Conservation (phyloP, 2,329 filamentous ascomycete species). For the Aureobasidium sp. region DNA sequence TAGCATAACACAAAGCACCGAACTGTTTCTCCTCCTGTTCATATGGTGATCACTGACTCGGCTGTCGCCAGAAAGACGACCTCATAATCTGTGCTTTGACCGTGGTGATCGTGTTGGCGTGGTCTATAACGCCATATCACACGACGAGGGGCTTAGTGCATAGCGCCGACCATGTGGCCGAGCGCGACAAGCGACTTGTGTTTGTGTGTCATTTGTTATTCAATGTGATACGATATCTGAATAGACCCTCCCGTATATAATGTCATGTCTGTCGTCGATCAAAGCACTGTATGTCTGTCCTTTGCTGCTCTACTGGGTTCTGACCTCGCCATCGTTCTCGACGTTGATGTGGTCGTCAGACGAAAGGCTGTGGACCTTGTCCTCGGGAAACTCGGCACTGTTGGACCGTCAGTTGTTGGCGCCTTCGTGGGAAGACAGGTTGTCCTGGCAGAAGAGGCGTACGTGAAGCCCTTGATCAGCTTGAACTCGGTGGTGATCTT, state of each 20-base stretch:
- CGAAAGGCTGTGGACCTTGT: constrained; percentile 56
- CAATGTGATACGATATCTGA: not conserved
- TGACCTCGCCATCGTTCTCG: constrained; percentile 64
- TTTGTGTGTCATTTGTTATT: not conserved
- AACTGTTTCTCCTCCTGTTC: not conserved
- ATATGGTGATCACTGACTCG: not conserved
- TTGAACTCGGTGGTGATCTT: constrained; percentile 76
- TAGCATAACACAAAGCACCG: not conserved
- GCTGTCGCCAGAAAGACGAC: not conserved
- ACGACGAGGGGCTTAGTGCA: not conserved
- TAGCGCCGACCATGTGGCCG: too few species aligned
- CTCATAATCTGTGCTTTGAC: not conserved
- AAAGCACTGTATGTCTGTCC: not conserved
- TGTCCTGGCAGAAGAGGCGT: constrained; percentile 29
- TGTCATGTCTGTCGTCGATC: not conserved
- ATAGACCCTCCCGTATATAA: not conserved
- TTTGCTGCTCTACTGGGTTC: constrained; percentile 49
- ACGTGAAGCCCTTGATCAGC: constrained; percentile 91
- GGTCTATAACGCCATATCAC: not conserved
- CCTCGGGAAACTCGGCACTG: constrained; percentile 45
- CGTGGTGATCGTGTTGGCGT: not conserved
- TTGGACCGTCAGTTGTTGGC: not conserved
- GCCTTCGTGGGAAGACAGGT: not conserved
- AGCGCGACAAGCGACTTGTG: too few species aligned
- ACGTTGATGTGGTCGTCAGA: constrained; percentile 67